A percentile compares a stretch with the other conserved stretches of the same genome.
These are phyloP conservation scores for Cryphonectria parasitica DNA, from an alignment of 2,329 filamentous ascomycete genomes.

Conservation along the genomic window DNA sequence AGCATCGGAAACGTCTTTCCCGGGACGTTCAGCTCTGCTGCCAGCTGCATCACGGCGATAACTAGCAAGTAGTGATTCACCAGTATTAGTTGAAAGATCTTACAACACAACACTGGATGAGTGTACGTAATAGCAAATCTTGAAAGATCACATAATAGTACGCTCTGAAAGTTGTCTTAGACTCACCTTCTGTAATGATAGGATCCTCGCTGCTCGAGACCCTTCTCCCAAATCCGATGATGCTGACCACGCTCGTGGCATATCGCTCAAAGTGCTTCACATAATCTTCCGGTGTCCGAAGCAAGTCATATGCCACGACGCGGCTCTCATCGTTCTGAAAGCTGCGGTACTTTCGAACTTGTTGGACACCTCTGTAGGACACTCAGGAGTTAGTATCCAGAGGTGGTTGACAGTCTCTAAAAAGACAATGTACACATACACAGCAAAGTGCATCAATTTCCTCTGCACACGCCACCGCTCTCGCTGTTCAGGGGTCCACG, in stretches of 20 bases:
- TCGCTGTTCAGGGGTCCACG: conserved; percentile 43
- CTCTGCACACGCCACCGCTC: conserved; percentile 50
- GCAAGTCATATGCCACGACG: conserved; percentile 55
- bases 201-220: conserved; percentile 55
- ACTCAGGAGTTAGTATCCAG: neutral
- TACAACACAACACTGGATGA: no score
- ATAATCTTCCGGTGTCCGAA: conserved; percentile 49
- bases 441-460: conserved; percentile 56
- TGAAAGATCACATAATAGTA: no score
- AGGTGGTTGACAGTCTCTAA: no score
- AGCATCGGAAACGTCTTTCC: conserved; percentile 60
- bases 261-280: conserved; percentile 58
- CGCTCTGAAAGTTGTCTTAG: neutral
- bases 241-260: conserved; percentile 57
- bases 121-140: no score
- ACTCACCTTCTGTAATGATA: conserved; percentile 54
- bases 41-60: conserved; percentile 61
- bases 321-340: conserved; percentile 64
- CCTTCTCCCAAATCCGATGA: conserved; percentile 60
- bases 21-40: conserved; percentile 58
- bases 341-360: conserved; percentile 54
- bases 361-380: conserved; percentile 49
- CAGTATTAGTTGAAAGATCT: neutral
- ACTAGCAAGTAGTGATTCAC: conserved; percentile 37
- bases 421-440: conserved; percentile 32